phyloP scores from a whole-genome alignment of 2,329 filamentous ascomycete species.

The Dactylellina cionopaga region DNA sequence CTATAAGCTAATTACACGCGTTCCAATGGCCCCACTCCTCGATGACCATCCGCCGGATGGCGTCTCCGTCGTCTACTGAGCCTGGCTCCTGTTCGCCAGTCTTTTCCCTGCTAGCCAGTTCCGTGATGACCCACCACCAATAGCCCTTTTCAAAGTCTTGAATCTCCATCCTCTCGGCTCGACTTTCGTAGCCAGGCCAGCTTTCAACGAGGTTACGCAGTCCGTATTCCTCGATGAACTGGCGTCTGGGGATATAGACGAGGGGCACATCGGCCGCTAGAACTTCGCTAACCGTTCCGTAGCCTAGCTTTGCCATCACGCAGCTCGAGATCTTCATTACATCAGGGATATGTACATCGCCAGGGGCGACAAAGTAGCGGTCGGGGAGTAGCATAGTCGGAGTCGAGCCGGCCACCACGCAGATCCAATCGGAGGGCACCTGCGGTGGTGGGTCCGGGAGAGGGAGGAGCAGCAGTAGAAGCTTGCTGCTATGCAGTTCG shows the following conservation, averaged over 20 bases:
- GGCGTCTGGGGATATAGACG: conserved; percentile 39
- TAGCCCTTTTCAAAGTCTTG: conserved; percentile 39
- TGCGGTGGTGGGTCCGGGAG: conserved; percentile 33
- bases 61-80: conserved; percentile 22
- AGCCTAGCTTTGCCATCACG: conserved; percentile 48
- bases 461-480: conserved; percentile 30
- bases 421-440: conserved; percentile 46
- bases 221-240: conserved; percentile 46
- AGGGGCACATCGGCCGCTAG: conserved; percentile 33
- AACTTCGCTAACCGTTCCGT: conserved; percentile 44
- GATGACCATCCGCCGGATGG: conserved; percentile 23
- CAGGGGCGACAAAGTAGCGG: conserved; percentile 39
- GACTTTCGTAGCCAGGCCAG: conserved; percentile 30
- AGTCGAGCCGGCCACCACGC: conserved; percentile 38
- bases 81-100: background rate
- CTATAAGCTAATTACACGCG: no score
- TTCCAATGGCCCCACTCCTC: conserved; percentile 22
- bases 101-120: conserved; percentile 29
- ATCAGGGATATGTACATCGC: conserved; percentile 42
- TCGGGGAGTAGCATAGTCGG: conserved; percentile 39
- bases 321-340: conserved; percentile 48
- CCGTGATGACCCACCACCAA: conserved; percentile 42
- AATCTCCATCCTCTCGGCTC: conserved; percentile 37
- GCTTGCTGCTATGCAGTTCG: background rate
- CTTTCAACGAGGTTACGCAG: conserved; percentile 36